Evolutionary conservation across 495 filamentous ascomycete genomes (phyloP), one percentile per base, ranked within the genome.

Genomic region (Aspergillus sclerotioniger): DNA sequence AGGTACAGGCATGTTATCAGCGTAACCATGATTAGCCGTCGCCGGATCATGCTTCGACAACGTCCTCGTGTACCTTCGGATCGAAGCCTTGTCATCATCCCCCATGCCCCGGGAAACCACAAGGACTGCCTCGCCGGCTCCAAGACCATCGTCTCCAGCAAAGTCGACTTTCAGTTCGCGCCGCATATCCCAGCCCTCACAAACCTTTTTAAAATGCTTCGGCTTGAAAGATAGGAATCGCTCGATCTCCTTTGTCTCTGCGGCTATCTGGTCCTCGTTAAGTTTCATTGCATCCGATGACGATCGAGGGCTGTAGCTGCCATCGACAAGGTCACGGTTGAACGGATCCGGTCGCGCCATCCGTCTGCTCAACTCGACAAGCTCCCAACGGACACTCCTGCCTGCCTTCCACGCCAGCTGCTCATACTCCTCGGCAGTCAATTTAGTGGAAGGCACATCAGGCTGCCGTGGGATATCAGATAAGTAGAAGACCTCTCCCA

Each of bases 111-210:
- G 89, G 9, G 82, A 80, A 54, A 96, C 80, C 3, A 96, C 84
- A 51, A 95, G 76, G 7, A 95, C 69, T 15, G 76, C 79, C 69
- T 96, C 92, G 21, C 91, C 91, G 37, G 83, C 84, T 12, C 84
- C 84, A 46, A 77, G 73, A 15, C 85, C 82, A 71, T 95, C 90
- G 59, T 88, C 89, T 46, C 85, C 85, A 21, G 88, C 88, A 73
- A 96, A 98, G 68, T 98, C 94, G 8, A 96, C 89, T 66, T 91
- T 87, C 17, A 98, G 71, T 49, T 80, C 87, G 52, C 92, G 84
- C 53, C 86, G 84, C 92, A 98, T 98, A 62, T 96, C 88, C 94
- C 95, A 98, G 3, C 88, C 87, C 53, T 87, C 76, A 71, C 90
- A 97, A 8, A 84, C 74, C 62, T 87, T 89, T 21, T 82, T 86